Evolutionary conservation across 1,284 basidiomycete species (phyloP), one percentile per base, ranked within the genome.

Genomic region (Rhizopogon parksii): DNA sequence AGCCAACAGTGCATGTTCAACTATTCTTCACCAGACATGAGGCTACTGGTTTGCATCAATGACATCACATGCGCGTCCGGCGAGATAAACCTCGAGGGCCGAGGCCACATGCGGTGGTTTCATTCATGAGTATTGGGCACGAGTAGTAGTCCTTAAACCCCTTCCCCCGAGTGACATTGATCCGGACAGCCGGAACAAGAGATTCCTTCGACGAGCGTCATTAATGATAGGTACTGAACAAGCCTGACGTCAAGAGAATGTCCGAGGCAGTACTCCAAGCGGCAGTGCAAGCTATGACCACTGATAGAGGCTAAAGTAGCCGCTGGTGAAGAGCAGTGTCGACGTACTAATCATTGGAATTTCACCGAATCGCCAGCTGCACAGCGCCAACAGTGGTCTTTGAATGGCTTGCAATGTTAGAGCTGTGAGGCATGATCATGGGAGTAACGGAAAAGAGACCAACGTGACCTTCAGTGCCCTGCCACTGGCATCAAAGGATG

Each of bases 241-340:
- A 25, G 15, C 24, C 24, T n/a, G 19, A 14, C 2, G 17, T 43
- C 40, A 4, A 43, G 15, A 45, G 12, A n/a, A 45, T n/a, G 30
- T 12, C 27, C 17, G 30, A 21, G 42, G 25, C 42, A 45, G 17
- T 43, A n/a, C 25, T 32, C 17, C 30, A 5, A 42, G 21, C 6
- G 30, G 42, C 42, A 45, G 42, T 45, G 30, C 42, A 43, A 43
- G 42, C 42, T 19, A 12, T 43, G 42, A 30, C 40, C 17, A 2
- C 27, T 27, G 27, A 32, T 0, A 12, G 8, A 19, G 15, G 12
- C 12, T 43, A 11, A 42, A 32, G 30, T 30, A 12, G 15, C 27
- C 17, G 30, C 12, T 4, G 17, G 14, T 34, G 42, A 32, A 45
- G 42, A 32, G 30, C 42, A 32, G 42, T 45, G 42, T 21, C 14